phyloP scores from a whole-genome alignment of 2,329 filamentous ascomycete genomes.

The Bipolaris gigantea region DNA sequence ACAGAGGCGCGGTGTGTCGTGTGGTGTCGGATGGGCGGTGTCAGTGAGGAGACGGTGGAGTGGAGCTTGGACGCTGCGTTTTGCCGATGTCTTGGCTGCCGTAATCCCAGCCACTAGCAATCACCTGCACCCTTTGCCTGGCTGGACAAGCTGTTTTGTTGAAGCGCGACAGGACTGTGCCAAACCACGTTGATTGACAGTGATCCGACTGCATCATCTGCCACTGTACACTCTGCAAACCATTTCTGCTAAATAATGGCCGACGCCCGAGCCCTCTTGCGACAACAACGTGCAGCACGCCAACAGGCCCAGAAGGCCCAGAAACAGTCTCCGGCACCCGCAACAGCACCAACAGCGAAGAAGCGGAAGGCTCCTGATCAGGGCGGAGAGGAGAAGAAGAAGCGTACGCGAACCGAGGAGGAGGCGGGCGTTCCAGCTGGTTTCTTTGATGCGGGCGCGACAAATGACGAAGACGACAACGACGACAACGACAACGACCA shows the following conservation, averaged over 20 bases:
- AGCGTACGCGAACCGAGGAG: conserved; percentile 40
- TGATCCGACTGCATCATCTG: neutral
- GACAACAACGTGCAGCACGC: conserved; percentile 44
- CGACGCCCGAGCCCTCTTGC: conserved; percentile 44
- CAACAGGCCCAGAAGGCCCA: conserved; percentile 37
- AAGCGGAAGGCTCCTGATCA: conserved; percentile 44
- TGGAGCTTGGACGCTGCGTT: conserved; percentile 30
- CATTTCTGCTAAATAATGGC: conserved; percentile 30
- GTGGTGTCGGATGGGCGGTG: conserved; percentile 30
- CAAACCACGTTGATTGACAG: conserved; percentile 1
- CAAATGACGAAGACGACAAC: conserved; percentile 4
- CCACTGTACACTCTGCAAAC: neutral
- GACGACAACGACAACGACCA: conserved; percentile 13
- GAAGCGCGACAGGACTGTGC: neutral
- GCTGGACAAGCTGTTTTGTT: conserved; percentile 6
- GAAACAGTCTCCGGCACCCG: conserved; percentile 35
- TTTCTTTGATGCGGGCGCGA: conserved; percentile 39
- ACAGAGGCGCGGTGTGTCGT: conserved; percentile 30
- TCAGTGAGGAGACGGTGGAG: conserved; percentile 32
- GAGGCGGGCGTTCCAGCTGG: conserved; percentile 37
- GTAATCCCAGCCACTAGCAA: conserved; percentile 12
- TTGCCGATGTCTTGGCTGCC: conserved; percentile 24
- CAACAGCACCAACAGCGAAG: conserved; percentile 34
- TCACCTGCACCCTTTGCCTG: conserved; percentile 6
- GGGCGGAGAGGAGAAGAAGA: conserved; percentile 32